Evolutionary conservation across 2,329 filamentous ascomycete genomes (phyloP).

Genomic region (Monosporascus sp.): DNA sequence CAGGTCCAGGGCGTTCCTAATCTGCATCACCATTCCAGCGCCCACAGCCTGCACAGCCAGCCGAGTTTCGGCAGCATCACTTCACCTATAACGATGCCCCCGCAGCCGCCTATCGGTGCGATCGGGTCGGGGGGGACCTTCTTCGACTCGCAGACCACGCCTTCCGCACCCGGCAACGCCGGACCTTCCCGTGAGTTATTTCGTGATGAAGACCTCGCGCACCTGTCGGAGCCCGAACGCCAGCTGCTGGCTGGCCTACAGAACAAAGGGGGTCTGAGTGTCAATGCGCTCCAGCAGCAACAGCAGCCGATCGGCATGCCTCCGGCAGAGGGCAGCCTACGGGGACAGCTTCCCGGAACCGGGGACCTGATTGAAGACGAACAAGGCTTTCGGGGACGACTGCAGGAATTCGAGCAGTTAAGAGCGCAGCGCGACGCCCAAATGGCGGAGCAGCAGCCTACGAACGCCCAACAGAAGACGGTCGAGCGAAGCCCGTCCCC

Average conservation of each 20-base stretch:
- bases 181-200: slow-evolving; percentile 46
- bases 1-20: slow-evolving; percentile 52
- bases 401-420: slow-evolving; percentile 78
- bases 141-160: slow-evolving; percentile 55
- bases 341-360: slow-evolving; percentile 42
- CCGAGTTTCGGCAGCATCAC: slow-evolving; percentile 93
- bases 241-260: slow-evolving; percentile 44
- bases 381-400: slow-evolving; percentile 61
- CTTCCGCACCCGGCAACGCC: slow-evolving; percentile 34
- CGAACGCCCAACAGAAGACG: slow-evolving; percentile 12
- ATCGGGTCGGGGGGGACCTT: slow-evolving; percentile 61
- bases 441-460: slow-evolving; percentile 28
- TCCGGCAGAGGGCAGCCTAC: slow-evolving; percentile 32
- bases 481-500: slow-evolving; percentile 10
- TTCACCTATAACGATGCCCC: slow-evolving; percentile 64
- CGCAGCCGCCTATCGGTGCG: slow-evolving; percentile 50
- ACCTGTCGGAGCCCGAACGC: slow-evolving; percentile 51
- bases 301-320: slow-evolving; percentile 34
- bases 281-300: slow-evolving; percentile 31
- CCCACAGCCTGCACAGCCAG: slow-evolving; percentile 93
- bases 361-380: slow-evolving; percentile 48
- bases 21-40: slow-evolving; percentile 89
- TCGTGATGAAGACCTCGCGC: slow-evolving; percentile 69
- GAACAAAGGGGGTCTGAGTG: slow-evolving; percentile 24
- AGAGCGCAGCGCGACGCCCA: slow-evolving; percentile 65